Evolutionary conservation across 169 alveolate species (phyloP).

Genomic region (Eimeria acervulina): DNA sequence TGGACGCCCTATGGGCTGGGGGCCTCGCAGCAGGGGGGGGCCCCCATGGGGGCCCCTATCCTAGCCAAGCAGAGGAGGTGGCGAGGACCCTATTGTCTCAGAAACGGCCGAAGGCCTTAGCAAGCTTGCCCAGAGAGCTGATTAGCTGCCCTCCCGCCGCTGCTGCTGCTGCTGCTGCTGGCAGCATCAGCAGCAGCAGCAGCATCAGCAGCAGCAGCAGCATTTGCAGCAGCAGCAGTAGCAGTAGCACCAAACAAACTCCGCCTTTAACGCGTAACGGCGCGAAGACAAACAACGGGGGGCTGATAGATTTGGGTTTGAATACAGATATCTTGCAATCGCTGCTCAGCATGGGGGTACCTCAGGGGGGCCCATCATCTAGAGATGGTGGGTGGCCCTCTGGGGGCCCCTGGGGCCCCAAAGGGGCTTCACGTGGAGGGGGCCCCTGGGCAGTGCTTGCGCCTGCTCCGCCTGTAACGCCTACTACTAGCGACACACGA

Average conservation of each 20-base stretch:
- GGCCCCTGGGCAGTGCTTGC: conserved; percentile 54
- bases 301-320: conserved; percentile 2
- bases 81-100: not conserved
- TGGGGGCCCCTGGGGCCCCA: not conserved
- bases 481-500: conserved; percentile 24
- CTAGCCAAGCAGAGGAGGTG: not conserved
- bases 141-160: not conserved
- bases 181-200: not conserved
- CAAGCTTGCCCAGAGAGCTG: not conserved
- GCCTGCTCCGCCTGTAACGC: conserved; percentile 40
- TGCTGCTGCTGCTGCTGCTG: not conserved
- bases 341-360: conserved; percentile 7
- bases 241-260: not conserved
- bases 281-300: not conserved
- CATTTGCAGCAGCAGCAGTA: not conserved
- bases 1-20: not conserved
- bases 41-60: not conserved
- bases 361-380: not conserved
- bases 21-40: not conserved
- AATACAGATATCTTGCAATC: conserved; percentile 20
- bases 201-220: not conserved
- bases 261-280: not conserved
- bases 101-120: conserved; percentile 20
- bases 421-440: conserved; percentile 20
- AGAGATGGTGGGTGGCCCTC: not conserved